phyloP scores from a whole-genome alignment of 2,329 filamentous ascomycete species.

The Exophiala spinifera region DNA sequence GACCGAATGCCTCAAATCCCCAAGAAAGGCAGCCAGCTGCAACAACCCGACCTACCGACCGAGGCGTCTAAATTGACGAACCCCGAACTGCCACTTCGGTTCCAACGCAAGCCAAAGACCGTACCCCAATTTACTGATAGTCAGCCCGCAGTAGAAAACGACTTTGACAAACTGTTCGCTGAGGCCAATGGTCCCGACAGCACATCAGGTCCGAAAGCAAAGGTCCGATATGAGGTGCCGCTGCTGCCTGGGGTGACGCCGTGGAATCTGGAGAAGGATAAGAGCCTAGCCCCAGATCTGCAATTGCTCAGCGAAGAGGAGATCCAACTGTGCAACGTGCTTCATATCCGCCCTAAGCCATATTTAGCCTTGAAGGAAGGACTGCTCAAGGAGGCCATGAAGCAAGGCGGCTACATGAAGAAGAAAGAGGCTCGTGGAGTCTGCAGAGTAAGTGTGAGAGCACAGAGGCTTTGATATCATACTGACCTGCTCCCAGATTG shows the following conservation, averaged over 20 bases:
- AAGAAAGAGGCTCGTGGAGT: slow-evolving; percentile 92
- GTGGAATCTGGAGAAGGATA: slow-evolving; percentile 69
- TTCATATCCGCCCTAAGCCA: slow-evolving; percentile 86
- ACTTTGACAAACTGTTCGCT: slow-evolving; percentile 53
- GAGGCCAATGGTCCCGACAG: slow-evolving; percentile 51
- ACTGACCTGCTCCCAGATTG: slow-evolving; percentile 53
- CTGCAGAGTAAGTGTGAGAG: slow-evolving; percentile 51
- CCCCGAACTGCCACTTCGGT: slow-evolving; percentile 69
- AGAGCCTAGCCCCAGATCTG: slow-evolving; percentile 64
- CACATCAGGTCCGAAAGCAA: slow-evolving; percentile 36
- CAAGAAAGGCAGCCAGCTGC: slow-evolving; percentile 64
- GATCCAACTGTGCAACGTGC: slow-evolving; percentile 75
- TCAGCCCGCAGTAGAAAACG: slow-evolving; percentile 44
- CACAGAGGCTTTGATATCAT: not conserved
- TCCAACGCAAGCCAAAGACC: slow-evolving; percentile 42
- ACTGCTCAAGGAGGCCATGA: slow-evolving; percentile 84
- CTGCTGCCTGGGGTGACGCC: slow-evolving; percentile 46
- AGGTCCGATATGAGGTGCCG: slow-evolving; percentile 53
- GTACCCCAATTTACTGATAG: slow-evolving; percentile 34
- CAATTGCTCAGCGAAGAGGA: slow-evolving; percentile 85
- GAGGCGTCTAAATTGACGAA: slow-evolving; percentile 74
- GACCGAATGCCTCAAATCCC: slow-evolving; percentile 68
- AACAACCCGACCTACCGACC: slow-evolving; percentile 67
- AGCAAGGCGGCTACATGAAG: slow-evolving; percentile 81
- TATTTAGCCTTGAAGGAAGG: slow-evolving; percentile 94